Percentiles rank a stretch among this genome's conserved stretches.
Conservation (phyloP, 1,139 yeast genomes). For the Magnusiomyces ingens region DNA sequence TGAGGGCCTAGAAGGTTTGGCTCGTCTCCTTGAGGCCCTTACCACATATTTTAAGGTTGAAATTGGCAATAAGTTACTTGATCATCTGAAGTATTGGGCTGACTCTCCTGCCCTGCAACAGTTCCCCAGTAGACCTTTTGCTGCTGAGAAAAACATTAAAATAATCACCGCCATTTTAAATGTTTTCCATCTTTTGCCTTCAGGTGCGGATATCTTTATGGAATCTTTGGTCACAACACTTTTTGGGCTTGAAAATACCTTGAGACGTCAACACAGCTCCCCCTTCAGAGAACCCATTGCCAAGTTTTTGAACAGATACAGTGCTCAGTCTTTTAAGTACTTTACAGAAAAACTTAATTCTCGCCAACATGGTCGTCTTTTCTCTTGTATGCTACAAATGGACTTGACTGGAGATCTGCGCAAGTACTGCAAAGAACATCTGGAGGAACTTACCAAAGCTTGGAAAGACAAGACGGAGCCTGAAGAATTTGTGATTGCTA, state of each 20-base stretch:
- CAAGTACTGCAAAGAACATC: constrained; percentile 45
- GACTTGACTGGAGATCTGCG: constrained; percentile 55
- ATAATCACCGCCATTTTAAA: constrained; percentile 87
- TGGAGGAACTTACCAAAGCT: constrained; percentile 6
- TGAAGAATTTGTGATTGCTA: constrained; percentile 47
- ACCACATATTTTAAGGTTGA: constrained; percentile 94
- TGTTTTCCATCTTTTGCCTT: constrained; percentile 85
- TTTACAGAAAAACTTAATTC: constrained; percentile 62
- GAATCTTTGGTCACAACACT: constrained; percentile 76
- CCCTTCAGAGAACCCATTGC: constrained; percentile 93
- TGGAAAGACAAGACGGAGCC: constrained; percentile 25
- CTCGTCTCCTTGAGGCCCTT: constrained; percentile 74
- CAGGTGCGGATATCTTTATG: constrained; percentile 87
- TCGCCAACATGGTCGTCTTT: constrained; percentile 61
- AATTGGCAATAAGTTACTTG: constrained; percentile 86
- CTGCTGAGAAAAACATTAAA: constrained; percentile 72
- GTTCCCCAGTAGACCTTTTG: constrained; percentile 66
- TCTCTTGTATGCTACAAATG: constrained; percentile 52
- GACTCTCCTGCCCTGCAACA: constrained; percentile 69
- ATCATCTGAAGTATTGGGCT: constrained; percentile 96
- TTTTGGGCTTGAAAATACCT: constrained; percentile 68
- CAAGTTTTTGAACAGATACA: constrained; percentile 76
- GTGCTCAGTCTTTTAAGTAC: constrained; percentile 66
- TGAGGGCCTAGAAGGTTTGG: constrained; percentile 85
- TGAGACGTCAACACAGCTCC: constrained; percentile 79